Base-by-base conservation (phyloP, 345 rosid species). In the Salix arbutifolia region DNA sequence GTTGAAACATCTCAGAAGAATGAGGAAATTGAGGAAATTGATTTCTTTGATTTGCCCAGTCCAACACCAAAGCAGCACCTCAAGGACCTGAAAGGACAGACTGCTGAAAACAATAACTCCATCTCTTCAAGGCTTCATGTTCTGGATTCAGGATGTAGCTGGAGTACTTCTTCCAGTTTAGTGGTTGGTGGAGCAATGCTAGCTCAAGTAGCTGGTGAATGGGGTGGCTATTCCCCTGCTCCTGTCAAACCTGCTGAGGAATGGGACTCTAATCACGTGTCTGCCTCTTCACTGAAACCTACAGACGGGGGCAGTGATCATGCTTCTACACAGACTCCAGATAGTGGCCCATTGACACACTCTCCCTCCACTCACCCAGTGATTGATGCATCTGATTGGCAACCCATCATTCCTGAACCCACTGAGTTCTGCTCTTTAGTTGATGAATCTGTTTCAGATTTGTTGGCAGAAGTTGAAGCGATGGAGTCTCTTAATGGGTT, bases 401-500 rank as follows among this genome's bases (percentile, higher is more conserved):
- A 87, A 81, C 80, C 91, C 72, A 86, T 90, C 37, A 85, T 88
- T 69, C 75, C 94, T 37, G 97, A 88, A 74, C 88, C 92, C 1
- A 84, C 85, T 58, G 98, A 91, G 60, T 91, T 84, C 73, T 74
- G 77, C 70, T 65, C 92, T 58, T 80, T 88, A 66, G 90, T 77
- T 58, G 98, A 93, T 84, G 99, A 96, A 80, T 96, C 99, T 21
- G 98, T 96, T 84, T 96, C 99, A 67, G 99, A 96, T 84, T 91
- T 96, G 65, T 83, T 96, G 87, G 99, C 99, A n/a, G 98, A 93
- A 84, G 97, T 93, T 75, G 99, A 96, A 88, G 99, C 99, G 16
- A 93, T 93, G 98, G 98, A 93, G 80, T 89, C 94, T 69, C 89
- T 89, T 52, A 81, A 85, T 79, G 90, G 91, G 62, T 84, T 93